phyloP scores from a whole-genome alignment of 176 grass and related monocot species.

The Rhynchospora pubera region DNA sequence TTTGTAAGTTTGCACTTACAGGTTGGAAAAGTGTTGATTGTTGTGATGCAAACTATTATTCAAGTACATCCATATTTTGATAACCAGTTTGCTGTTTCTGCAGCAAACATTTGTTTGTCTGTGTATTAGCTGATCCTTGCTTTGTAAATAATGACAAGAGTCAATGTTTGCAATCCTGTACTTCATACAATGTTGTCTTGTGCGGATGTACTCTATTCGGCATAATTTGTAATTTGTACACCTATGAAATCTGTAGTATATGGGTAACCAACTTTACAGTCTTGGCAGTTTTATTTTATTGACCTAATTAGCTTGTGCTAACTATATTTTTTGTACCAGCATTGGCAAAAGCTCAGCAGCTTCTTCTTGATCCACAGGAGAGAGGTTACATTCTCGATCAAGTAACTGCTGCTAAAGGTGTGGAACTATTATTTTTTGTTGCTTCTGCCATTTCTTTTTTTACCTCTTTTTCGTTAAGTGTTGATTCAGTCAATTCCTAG shows the following conservation, averaged over 20 bases:
- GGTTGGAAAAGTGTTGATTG: neutral
- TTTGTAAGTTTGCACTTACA: neutral
- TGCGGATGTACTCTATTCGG: neutral
- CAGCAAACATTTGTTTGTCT: neutral
- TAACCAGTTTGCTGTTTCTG: conserved; percentile 5
- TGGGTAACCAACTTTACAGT: neutral
- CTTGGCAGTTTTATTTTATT: neutral
- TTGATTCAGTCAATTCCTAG: neutral
- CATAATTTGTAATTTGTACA: neutral
- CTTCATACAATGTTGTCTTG: neutral
- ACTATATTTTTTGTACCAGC: conserved; percentile 29
- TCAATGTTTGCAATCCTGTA: neutral
- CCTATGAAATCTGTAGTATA: neutral
- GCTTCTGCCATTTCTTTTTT: neutral
- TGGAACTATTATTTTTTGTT: neutral
- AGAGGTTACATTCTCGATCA: conserved; percentile 87
- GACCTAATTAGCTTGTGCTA: neutral
- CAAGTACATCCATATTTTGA: neutral
- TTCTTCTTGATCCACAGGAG: conserved; percentile 86
- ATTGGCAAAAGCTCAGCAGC: conserved; percentile 81
- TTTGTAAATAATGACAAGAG: neutral
- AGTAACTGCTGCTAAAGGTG: conserved; percentile 88
- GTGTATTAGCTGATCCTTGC: neutral
- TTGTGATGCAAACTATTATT: neutral
- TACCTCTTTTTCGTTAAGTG: neutral